A percentile compares a stretch with the other conserved stretches of the same genome.
Evolutionary conservation across 2,329 filamentous ascomycete genomes (phyloP).

Genomic region (Whalleya microplaca): DNA sequence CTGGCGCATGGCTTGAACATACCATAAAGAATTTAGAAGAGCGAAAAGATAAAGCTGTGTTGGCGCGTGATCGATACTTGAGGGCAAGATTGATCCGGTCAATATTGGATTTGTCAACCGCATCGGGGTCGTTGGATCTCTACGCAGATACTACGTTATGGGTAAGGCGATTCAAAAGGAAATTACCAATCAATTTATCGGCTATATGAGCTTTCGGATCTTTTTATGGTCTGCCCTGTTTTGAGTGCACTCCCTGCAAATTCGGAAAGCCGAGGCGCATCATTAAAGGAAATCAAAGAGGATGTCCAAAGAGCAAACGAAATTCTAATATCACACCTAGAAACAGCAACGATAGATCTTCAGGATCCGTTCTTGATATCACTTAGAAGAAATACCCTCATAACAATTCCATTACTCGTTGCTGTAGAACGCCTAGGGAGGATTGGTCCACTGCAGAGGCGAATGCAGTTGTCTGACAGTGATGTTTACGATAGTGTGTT

Average conservation of each 20-base stretch:
- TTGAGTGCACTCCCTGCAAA: constrained; percentile 7
- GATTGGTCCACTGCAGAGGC: not conserved
- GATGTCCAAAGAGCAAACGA: constrained; percentile 16
- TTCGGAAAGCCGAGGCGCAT: not conserved
- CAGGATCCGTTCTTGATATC: too few relatives aligned
- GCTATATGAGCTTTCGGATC: constrained; percentile 12
- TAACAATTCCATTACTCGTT: too few relatives aligned
- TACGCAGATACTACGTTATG: constrained; percentile 20
- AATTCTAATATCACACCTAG: constrained; percentile 14
- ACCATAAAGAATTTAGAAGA: not conserved
- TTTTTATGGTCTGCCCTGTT: too few relatives aligned
- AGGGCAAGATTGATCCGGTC: constrained; percentile 10
- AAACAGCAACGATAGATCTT: constrained; percentile 7
- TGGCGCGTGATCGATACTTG: not conserved
- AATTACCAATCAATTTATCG: constrained; percentile 1
- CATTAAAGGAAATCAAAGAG: not conserved
- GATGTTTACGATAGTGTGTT: constrained; percentile 27
- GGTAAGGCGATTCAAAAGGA: constrained; percentile 21
- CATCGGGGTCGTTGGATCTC: constrained; percentile 19
- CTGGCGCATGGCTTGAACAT: not conserved
- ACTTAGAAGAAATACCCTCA: too few relatives aligned
- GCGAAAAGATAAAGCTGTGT: constrained; percentile 2
- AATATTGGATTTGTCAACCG: constrained; percentile 15
- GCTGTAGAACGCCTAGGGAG: constrained; percentile 1
- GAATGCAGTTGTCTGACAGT: constrained; percentile 3